Base-by-base conservation (phyloP, 78 protist genomes). In the Corallochytrium limacisporum region DNA sequence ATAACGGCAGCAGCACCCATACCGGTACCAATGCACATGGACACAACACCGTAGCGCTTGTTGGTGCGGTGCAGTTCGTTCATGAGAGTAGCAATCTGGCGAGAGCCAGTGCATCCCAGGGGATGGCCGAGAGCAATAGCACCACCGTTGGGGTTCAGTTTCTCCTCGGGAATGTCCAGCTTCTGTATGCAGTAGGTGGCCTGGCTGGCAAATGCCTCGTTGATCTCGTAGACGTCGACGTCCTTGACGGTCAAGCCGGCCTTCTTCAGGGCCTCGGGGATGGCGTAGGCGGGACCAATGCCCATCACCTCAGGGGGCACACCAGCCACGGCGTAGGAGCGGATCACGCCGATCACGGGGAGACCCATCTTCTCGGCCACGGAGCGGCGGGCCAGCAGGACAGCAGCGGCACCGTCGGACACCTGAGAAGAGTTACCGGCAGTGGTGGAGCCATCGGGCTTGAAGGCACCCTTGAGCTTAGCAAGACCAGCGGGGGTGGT, bases 111-210 rank as follows among this genome's bases (percentile, higher is more conserved):
- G 55, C 78, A 72, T 20, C 99, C 99, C n/a, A 96, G 53, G 24
- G 99, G 99, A 50, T 96, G 99, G 8, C 99, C 98, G 18, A 92
- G 61, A 0, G 95, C 88, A 22, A 94, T 92, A 22, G 95, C 97
- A 15, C 98, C 98, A 7, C 99, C 99, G 50, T 55, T 60, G n/a
- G 90, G 85, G 59, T 95, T 95, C 37, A 93, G 84, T 43, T 79
- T 77, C n/a, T 43, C 85, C 72, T 20, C 26, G 26, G 54, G 54
- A 16, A 81, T 29, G 35, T 75, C 72, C n/a, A 88, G 60, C 22
- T 72, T 28, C 47, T 74, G 40, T 16, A 66, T 35, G 15, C 78
- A 69, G 78, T 81, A 81, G 36, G n/a, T 2, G 1, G n/a, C 71
- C 75, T 82, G 94, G 2, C 83, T 70, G 26, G 95, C 94, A 37